phyloP scores from a whole-genome alignment of 306 rosid species.

The Lupinus albus region DNA sequence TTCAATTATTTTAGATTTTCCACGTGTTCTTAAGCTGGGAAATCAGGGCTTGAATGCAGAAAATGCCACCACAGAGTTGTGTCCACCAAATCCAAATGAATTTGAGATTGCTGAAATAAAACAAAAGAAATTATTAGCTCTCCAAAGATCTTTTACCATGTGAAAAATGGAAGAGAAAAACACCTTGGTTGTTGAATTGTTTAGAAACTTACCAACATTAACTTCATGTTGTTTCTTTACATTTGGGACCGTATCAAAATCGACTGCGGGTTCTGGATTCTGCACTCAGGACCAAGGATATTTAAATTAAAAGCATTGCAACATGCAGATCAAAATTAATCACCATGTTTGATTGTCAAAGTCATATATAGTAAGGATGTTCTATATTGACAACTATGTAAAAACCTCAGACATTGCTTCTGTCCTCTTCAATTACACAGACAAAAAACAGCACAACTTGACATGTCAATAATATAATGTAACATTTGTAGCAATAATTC shows the following conservation, averaged over 20 bases:
- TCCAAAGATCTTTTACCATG: constrained; percentile 4
- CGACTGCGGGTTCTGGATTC: constrained; percentile 94
- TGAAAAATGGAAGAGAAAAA: constrained; percentile 32
- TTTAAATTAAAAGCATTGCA: constrained; percentile 28
- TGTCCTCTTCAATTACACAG: constrained; percentile 25
- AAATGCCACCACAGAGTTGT: constrained; percentile 92
- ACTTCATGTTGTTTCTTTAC: constrained; percentile 83
- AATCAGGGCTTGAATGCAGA: constrained; percentile 88
- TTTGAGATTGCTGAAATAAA: constrained; percentile 76
- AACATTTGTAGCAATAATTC: not conserved
- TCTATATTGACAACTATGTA: constrained; percentile 6
- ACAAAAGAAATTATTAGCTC: constrained; percentile 11
- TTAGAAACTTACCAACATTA: constrained; percentile 77
- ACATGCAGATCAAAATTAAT: constrained; percentile 10
- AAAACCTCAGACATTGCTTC: not conserved
- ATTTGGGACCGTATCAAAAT: constrained; percentile 88
- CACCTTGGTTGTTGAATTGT: constrained; percentile 17
- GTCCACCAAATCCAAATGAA: constrained; percentile 98
- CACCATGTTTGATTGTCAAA: not conserved
- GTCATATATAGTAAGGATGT: constrained; percentile 2
- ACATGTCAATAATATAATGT: not conserved
- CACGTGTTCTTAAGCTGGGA: constrained; percentile 46
- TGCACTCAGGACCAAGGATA: constrained; percentile 47
- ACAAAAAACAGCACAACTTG: constrained; percentile 3
- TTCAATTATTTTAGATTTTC: constrained; percentile 40